Evolutionary conservation across 805 yeast genomes (phyloP), one percentile per base, ranked within the genome.

Genomic region (Clavispora carvajalis): DNA sequence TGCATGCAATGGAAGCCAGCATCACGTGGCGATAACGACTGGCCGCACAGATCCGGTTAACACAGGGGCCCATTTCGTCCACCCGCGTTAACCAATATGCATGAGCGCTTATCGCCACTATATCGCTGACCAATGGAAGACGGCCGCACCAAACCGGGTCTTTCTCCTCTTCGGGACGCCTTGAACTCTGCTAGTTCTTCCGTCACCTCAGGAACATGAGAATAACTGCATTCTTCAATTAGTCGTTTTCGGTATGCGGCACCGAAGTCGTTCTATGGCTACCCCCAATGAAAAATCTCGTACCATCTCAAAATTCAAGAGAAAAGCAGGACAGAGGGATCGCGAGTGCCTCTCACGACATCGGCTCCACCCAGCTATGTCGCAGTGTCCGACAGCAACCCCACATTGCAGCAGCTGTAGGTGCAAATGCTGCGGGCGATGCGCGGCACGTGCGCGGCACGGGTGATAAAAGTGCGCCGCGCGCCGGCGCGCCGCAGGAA

Each of bases 61-160:
- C 13, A 34, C 41, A 35, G 45, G 45, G 29, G 41, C 15, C 29
- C 19, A 23, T 33, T 34, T 10, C 9, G 12, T 24, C 12, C 18
- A 16, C 31, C 31, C 31, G 31, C 19, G 9, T 19, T 28, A 28
- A 15, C 19, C 31, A 11, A 5, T 22, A 2, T 28, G 31, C 31
- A 28, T 19, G 12, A 15, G 4, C 12, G 18, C 19, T 28, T 28
- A 28, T 28, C 31, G 31, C 29, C 17, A 13, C 25, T 28, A n/a
- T 15, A 28, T 28, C 31, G 4, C n/a, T 16, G 19, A 13, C 31
- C 31, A 28, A 28, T 28, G 16, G 19, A 12, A 28, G n/a, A 12
- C 18, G 19, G 3, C 19, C 18, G 8, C 12, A 4, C 8, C n/a
- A 5, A 7, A 7, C 19, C n/a, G 19, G 19, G 5, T 15, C 9